A percentile compares a stretch with the other conserved stretches of the same genome.
Evolutionary conservation across 441 rosid species (phyloP).

Genomic region (Syzygium malaccense): DNA sequence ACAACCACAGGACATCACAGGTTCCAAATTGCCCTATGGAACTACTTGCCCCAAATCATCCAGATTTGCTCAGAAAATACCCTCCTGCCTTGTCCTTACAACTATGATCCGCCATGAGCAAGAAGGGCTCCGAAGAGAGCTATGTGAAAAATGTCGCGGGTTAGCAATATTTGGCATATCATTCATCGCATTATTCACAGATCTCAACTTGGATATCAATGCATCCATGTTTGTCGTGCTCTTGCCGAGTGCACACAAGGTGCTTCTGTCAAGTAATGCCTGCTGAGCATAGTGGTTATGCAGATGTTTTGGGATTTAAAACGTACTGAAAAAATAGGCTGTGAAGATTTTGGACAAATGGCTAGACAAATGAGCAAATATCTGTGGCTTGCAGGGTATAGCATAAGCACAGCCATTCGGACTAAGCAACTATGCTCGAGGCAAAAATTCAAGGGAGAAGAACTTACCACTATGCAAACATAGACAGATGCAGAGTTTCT

Average conservation of each 20-base stretch:
- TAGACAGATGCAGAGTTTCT: not conserved
- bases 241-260: not conserved
- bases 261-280: not conserved
- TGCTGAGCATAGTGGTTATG: not conserved
- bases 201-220: not conserved
- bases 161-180: not conserved
- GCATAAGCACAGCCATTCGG: not conserved
- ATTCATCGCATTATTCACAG: not conserved
- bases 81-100: not conserved
- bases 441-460: not conserved
- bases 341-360: not conserved
- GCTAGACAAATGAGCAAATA: not conserved
- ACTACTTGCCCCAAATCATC: not conserved
- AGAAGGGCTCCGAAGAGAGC: not conserved
- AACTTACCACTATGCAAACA: not conserved
- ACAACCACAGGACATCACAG: not conserved
- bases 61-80: not conserved
- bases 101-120: not conserved
- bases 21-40: not conserved
- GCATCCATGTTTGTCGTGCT: not conserved
- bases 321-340: not conserved
- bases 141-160: not conserved
- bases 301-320: not conserved
- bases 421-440: not conserved
- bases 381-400: not conserved